These are phyloP conservation scores for Inga oerstediana DNA, from an alignment of 306 rosid species.

Conservation along the genomic window DNA sequence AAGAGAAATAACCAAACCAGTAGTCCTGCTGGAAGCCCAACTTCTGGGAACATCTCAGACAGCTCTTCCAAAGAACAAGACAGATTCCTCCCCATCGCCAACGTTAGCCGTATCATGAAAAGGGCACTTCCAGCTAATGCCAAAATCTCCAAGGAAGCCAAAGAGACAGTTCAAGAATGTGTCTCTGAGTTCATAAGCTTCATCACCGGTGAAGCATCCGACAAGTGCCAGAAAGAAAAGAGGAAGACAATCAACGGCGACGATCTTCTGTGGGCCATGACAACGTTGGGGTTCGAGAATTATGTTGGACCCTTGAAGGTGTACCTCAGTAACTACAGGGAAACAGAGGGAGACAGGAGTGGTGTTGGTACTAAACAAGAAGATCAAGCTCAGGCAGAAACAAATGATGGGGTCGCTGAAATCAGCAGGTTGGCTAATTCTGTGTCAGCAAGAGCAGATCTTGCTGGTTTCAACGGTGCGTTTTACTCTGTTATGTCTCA, in stretches of 20 bases:
- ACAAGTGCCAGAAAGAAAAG: constrained; percentile 83
- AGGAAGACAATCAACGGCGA: constrained; percentile 90
- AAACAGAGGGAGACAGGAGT: constrained; percentile 71
- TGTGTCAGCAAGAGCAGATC: constrained; percentile 24
- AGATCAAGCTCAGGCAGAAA: constrained; percentile 37
- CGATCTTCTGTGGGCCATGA: constrained; percentile 93
- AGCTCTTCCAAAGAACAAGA: constrained; percentile 71
- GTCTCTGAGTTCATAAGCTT: constrained; percentile 92
- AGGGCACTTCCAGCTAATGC: constrained; percentile 82
- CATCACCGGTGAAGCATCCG: constrained; percentile 91
- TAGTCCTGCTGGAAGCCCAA: constrained; percentile 77
- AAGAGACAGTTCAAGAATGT: constrained; percentile 85
- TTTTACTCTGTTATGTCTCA: constrained; percentile 55
- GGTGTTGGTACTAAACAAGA: constrained; percentile 42
- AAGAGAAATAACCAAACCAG: constrained; percentile 55
- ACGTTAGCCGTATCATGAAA: constrained; percentile 87
- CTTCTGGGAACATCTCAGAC: constrained; percentile 68
- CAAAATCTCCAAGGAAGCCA: constrained; percentile 85
- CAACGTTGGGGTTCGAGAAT: constrained; percentile 78
- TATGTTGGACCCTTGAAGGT: constrained; percentile 73
- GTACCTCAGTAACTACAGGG: constrained; percentile 74
- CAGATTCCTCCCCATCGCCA: constrained; percentile 84
- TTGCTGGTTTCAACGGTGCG: constrained; percentile 48
- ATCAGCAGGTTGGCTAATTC: constrained; percentile 27
- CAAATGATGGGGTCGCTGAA: constrained; percentile 24